Conservation (phyloP, 163 green algal genomes). For the Chlorella variabilis region DNA sequence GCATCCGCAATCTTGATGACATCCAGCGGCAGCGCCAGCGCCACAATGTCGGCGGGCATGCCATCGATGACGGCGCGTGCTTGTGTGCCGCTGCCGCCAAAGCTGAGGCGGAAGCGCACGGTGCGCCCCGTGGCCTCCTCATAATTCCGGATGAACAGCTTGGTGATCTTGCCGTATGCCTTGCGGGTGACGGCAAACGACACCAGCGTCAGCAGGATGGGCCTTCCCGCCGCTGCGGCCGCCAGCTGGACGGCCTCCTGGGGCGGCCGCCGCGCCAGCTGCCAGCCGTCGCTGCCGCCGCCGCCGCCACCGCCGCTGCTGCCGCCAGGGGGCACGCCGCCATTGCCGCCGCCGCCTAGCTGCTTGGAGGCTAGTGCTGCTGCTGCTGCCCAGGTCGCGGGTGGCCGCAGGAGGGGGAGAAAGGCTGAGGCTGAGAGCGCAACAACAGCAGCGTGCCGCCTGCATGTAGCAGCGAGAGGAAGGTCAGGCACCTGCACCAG, state of each 20-base stretch:
- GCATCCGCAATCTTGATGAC: conserved; percentile 79
- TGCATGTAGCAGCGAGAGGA: background rate
- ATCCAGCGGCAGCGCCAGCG: conserved; percentile 84
- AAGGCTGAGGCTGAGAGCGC: conserved; percentile 14
- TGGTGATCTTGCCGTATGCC: conserved; percentile 66
- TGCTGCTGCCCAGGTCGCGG: conserved; percentile 12
- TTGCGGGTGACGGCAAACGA: conserved; percentile 87
- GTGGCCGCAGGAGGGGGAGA: conserved; percentile 3
- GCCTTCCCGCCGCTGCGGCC: conserved; percentile 32
- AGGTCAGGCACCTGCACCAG: background rate
- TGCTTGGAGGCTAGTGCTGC: background rate
- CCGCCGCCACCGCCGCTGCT: conserved; percentile 15
- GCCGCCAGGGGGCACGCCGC: background rate
- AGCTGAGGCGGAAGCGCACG: conserved; percentile 81
- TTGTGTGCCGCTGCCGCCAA: conserved; percentile 83
- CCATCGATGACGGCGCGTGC: conserved; percentile 85
- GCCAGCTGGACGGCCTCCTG: conserved; percentile 40
- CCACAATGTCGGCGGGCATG: conserved; percentile 82
- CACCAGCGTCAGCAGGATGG: conserved; percentile 77
- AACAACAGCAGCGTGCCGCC: conserved; percentile 27
- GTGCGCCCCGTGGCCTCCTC: conserved; percentile 61
- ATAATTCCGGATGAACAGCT: conserved; percentile 61
- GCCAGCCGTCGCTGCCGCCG: conserved; percentile 7
- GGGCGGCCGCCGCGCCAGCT: background rate
- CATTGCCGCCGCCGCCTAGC: conserved; percentile 15